Evolutionary conservation across 2,329 filamentous ascomycete species (phyloP), one percentile per base, ranked within the genome.

Genomic region (Paecilomyces sp.): DNA sequence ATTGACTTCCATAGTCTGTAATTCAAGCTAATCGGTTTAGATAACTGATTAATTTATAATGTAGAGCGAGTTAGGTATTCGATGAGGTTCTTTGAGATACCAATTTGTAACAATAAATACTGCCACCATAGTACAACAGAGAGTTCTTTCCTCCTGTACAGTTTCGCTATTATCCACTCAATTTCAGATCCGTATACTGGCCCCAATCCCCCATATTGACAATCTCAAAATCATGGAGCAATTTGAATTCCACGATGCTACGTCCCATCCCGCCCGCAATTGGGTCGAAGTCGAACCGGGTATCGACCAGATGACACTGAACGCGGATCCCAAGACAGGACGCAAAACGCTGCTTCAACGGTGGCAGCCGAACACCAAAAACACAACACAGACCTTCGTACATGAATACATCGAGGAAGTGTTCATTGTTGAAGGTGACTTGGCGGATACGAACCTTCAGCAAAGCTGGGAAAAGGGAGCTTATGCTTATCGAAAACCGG

Each of bases 361-460:
- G 63, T 77, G 71, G 69, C 68, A 74, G 31, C 70, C 74, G 4
- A 67, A 70, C 24, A 65, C 70, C 3, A 62, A 63, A 30, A 69
- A 68, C 15, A 65, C 66, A 8, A 63, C 65, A 5, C 58, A 69
- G 28, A 56, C 65, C 25, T 75, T 75, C 34, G 68, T 69, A 25
- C 74, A 78, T 56, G 65, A 71, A 24, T 77, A 72, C 56, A 67
- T 73, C 51, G 75, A 77, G 56, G 75, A 77, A 55, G 74, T 77
- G 55, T 75, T 68, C 59, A 66, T 77, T 47, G 62, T 73, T 15
- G 69, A 74, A 34, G 74, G 73, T 13, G 71, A 73, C 50, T 60
- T 77, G 57, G 68, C 67, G 59, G 74, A 76, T 63, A 63, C 67
- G 47, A 66, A 65, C 15, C 65, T 75, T 8, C 61, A 58, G 18